Evolutionary conservation across 805 yeast genomes (phyloP).

Genomic region (Scheffersomyces ergatensis): DNA sequence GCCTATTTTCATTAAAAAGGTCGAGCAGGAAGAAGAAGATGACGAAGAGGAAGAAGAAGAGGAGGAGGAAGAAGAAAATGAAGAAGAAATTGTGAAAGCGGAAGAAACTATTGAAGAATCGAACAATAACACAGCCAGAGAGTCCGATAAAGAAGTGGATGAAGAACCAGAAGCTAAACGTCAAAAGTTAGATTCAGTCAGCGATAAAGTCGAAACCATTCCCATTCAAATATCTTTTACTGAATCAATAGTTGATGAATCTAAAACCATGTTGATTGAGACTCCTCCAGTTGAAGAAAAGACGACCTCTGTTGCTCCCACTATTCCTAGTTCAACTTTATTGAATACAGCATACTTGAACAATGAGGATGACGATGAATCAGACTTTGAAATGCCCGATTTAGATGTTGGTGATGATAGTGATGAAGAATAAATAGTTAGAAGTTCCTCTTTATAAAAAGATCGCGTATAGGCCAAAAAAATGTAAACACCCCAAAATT

Average conservation of each 20-base stretch:
- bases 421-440: constrained; percentile 11
- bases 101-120: constrained; percentile 39
- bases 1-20: constrained; percentile 21
- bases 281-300: no score
- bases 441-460: no score
- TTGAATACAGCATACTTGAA: no score
- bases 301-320: no score
- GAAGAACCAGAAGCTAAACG: constrained; percentile 8
- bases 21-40: constrained; percentile 40
- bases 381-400: constrained; percentile 54
- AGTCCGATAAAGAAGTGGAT: constrained; percentile 6
- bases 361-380: constrained; percentile 23
- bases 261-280: no score
- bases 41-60: constrained; percentile 34
- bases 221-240: neutral
- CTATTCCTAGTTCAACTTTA: no score
- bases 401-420: constrained; percentile 44
- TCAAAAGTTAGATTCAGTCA: no score
- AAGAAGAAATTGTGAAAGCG: constrained; percentile 8
- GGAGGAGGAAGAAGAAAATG: constrained; percentile 32
- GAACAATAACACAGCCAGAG: constrained; percentile 22
- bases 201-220: neutral
- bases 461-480: no score
- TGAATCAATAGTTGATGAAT: no score
- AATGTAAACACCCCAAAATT: no score